Evolutionary conservation across 176 grass and related monocot species (phyloP).

Genomic region (Saccharum officinarum): DNA sequence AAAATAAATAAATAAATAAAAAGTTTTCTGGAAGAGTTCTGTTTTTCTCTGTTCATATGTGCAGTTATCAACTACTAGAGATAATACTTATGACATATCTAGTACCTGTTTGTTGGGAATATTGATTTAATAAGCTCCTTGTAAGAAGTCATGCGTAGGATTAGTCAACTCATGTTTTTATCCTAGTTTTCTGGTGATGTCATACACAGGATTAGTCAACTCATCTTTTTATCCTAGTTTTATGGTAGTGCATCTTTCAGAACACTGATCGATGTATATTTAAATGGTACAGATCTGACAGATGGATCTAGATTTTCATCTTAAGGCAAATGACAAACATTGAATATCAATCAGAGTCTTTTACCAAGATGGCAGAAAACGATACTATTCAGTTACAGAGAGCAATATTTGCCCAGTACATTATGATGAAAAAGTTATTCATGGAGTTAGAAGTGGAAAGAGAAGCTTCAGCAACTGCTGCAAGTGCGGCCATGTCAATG

Average conservation of each 20-base stretch:
- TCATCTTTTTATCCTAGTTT: neutral
- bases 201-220: neutral
- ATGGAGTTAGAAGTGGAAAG: conserved; percentile 91
- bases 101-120: neutral
- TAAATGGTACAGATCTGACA: conserved; percentile 2
- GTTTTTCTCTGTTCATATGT: neutral
- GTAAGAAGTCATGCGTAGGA: conserved; percentile 6
- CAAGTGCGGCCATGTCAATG: conserved; percentile 65
- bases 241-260: neutral
- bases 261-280: conserved; percentile 9
- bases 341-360: conserved; percentile 25
- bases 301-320: conserved; percentile 27
- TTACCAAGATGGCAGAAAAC: conserved; percentile 57
- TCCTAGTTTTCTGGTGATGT: neutral
- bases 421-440: conserved; percentile 80
- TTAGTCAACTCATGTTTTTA: neutral
- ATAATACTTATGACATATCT: neutral
- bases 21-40: neutral
- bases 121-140: neutral
- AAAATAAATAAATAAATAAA: no score
- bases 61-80: neutral
- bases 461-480: conserved; percentile 84
- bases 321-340: conserved; percentile 19
- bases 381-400: conserved; percentile 58
- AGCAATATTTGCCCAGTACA: conserved; percentile 77